Evolutionary conservation across 768 basidiomycete genomes (phyloP).

Genomic region (Candolleomyces eurysporus): DNA sequence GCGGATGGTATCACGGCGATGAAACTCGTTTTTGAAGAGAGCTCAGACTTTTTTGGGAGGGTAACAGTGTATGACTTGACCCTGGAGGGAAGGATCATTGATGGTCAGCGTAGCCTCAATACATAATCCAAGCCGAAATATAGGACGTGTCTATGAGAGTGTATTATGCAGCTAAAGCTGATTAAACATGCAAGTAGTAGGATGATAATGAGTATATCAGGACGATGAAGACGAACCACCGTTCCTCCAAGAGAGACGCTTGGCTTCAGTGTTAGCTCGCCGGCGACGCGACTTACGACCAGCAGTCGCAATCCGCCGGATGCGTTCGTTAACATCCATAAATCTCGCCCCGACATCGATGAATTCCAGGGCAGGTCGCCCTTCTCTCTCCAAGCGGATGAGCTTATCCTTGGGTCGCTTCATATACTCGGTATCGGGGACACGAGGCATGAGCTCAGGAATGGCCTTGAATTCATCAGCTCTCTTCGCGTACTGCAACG

Average conservation of each 20-base stretch:
- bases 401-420: slow-evolving; percentile 34
- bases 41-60: slow-evolving; percentile 85
- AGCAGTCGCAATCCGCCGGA: slow-evolving; percentile 47
- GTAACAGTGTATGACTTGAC: slow-evolving; percentile 70
- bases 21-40: slow-evolving; percentile 73
- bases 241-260: not conserved
- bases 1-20: slow-evolving; percentile 42
- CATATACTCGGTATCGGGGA: slow-evolving; percentile 34
- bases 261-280: not conserved
- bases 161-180: slow-evolving; percentile 1
- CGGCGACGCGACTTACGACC: slow-evolving; percentile 38
- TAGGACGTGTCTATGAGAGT: not conserved
- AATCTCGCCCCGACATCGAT: slow-evolving; percentile 75
- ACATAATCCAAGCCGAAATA: too few species aligned
- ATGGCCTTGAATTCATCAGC: slow-evolving; percentile 37
- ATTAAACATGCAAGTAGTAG: not conserved
- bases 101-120: not conserved
- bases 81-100: slow-evolving; percentile 30
- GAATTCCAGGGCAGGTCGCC: slow-evolving; percentile 61
- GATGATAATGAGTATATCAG: slow-evolving; percentile 11
- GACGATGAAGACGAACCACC: not conserved
- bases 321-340: slow-evolving; percentile 52
- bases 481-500: slow-evolving; percentile 30
- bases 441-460: slow-evolving; percentile 36
- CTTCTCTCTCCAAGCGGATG: slow-evolving; percentile 36